These are phyloP conservation scores for Pseudogymnoascus sp. DNA, from an alignment of 2,329 filamentous ascomycete species.

Conservation along the genomic window DNA sequence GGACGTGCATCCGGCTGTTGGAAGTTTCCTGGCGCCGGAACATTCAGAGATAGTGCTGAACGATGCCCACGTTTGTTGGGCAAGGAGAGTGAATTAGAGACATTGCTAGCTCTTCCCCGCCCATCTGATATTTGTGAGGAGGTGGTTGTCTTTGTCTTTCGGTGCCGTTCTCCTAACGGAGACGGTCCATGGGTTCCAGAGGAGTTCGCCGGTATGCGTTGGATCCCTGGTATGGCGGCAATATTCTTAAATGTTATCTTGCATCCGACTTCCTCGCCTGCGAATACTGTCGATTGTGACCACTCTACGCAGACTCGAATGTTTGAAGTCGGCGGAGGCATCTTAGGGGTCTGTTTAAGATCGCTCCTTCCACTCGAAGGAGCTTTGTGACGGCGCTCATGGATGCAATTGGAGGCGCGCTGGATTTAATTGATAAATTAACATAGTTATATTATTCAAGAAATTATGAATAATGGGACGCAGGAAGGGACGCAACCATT, in stretches of 20 bases:
- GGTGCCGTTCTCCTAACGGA: slow-evolving; percentile 21
- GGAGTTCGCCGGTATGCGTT: slow-evolving; percentile 20
- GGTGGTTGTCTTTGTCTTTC: slow-evolving; percentile 20
- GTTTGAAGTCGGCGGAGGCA: slow-evolving; percentile 50
- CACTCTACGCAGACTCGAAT: slow-evolving; percentile 94
- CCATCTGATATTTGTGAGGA: slow-evolving; percentile 14
- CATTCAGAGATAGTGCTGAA: slow-evolving; percentile 56
- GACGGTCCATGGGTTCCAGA: slow-evolving; percentile 19
- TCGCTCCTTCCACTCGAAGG: slow-evolving; percentile 25
- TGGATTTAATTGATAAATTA: slow-evolving; percentile 6
- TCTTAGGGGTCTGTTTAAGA: slow-evolving; percentile 19
- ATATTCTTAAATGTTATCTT: slow-evolving; percentile 95
- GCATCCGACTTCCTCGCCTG: slow-evolving; percentile 91
- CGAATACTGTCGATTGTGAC: slow-evolving; percentile 89
- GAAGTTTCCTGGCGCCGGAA: slow-evolving; percentile 30
- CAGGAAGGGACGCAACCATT: neutral
- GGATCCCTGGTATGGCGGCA: slow-evolving; percentile 19
- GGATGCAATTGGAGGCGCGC: slow-evolving; percentile 17
- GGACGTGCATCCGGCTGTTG: slow-evolving; percentile 15
- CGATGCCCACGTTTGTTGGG: slow-evolving; percentile 48
- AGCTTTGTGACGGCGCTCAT: slow-evolving; percentile 25
- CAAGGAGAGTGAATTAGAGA: slow-evolving; percentile 22
- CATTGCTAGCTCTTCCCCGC: slow-evolving; percentile 18
- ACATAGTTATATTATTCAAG: slow-evolving; percentile 6
- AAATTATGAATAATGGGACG: neutral